Percentiles rank a stretch among this genome's conserved stretches.
Conservation (phyloP, 306 rosid genomes). For the Prinsepia uniflora region DNA sequence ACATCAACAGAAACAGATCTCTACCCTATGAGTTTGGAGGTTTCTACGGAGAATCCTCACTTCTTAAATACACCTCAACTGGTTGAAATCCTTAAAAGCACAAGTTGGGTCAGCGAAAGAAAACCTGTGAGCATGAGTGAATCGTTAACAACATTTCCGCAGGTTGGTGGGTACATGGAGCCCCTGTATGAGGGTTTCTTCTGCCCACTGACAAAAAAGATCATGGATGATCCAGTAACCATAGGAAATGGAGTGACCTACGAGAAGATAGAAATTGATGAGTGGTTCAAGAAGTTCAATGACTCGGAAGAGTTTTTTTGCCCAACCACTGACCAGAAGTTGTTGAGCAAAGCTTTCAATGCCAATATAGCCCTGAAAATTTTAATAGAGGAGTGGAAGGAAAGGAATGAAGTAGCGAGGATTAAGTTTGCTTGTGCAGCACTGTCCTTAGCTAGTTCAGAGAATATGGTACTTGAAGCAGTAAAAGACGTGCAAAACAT, state of each 20-base stretch:
- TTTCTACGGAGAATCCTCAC: conserved; percentile 18
- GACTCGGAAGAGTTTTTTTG: conserved; percentile 27
- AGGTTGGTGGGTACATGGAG: conserved; percentile 27
- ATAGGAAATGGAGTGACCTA: conserved; percentile 38
- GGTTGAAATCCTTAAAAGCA: conserved; percentile 6
- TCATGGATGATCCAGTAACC: conserved; percentile 54
- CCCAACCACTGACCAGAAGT: conserved; percentile 36
- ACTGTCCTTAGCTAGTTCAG: conserved; percentile 46
- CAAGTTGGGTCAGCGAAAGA: conserved; percentile 7
- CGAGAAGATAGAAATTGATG: conserved; percentile 36
- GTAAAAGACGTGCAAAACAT: conserved; percentile 33
- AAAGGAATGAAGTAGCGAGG: conserved; percentile 42
- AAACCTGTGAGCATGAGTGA: conserved; percentile 11
- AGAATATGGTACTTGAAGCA: conserved; percentile 44
- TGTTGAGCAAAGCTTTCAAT: conserved; percentile 25
- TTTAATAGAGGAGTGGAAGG: conserved; percentile 43
- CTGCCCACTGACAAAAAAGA: conserved; percentile 45
- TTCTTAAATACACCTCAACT: conserved; percentile 7
- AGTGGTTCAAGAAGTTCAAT: conserved; percentile 34
- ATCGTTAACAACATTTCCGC: conserved; percentile 14
- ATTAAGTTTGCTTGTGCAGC: conserved; percentile 36
- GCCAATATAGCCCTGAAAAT: conserved; percentile 38
- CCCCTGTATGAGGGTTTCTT: conserved; percentile 41
- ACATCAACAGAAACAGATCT: conserved; percentile 32
- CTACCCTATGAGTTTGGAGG: conserved; percentile 33